A percentile compares a stretch with the other conserved stretches of the same genome.
These are phyloP conservation scores for Tanacetum coccineum DNA, from an alignment of 129 eudicot genomes.

Conservation along the genomic window DNA sequence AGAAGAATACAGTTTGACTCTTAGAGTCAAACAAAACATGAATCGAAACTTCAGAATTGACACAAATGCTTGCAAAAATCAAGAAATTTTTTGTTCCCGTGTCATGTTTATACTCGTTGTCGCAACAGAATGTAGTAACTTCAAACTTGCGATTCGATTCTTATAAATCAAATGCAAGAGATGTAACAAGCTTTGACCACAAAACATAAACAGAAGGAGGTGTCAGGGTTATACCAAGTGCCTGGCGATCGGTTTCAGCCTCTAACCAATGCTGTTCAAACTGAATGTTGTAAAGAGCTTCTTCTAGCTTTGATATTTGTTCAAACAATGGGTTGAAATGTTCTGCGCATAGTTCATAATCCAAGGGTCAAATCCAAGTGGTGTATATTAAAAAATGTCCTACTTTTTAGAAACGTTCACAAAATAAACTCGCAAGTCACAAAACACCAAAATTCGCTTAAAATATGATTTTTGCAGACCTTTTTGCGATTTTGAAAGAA, in stretches of 20 bases:
- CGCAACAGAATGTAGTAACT: neutral
- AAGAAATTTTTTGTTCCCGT: neutral
- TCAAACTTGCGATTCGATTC: neutral
- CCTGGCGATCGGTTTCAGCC: constrained; percentile 90
- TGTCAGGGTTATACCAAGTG: constrained; percentile 44
- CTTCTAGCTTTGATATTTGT: constrained; percentile 78
- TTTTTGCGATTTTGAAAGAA: too few relatives aligned
- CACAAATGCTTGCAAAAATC: constrained; percentile 7
- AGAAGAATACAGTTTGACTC: constrained; percentile 4
- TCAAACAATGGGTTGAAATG: constrained; percentile 77
- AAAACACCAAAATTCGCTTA: too few relatives aligned
- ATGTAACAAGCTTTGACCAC: constrained; percentile 3
- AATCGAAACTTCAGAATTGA: constrained; percentile 5
- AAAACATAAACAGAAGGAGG: constrained; percentile 12
- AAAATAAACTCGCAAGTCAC: too few relatives aligned
- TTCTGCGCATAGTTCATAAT: constrained; percentile 39
- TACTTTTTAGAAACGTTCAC: too few relatives aligned
- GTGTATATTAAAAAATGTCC: too few relatives aligned
- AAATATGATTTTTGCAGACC: too few relatives aligned
- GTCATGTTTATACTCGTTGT: neutral
- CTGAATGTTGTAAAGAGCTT: constrained; percentile 88
- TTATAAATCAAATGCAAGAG: neutral
- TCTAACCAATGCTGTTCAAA: constrained; percentile 97
- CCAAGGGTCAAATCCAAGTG: neutral
- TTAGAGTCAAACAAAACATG: constrained; percentile 9